Evolutionary conservation across 148 eudicot species (phyloP), one percentile per base, ranked within the genome.

Genomic region (Arctostaphylos glauca): DNA sequence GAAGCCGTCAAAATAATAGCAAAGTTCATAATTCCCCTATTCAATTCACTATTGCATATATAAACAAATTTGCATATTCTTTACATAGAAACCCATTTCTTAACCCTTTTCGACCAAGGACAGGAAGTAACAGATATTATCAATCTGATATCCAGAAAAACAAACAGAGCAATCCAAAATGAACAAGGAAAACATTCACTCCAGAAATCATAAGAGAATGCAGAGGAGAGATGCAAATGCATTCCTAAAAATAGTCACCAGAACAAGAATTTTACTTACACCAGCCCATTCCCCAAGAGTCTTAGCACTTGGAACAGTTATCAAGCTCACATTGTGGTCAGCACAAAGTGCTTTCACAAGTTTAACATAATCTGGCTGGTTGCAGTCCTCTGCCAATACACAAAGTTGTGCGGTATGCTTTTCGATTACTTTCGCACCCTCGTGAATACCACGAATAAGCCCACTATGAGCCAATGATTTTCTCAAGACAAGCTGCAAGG

Each of bases 281-380:
- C 88, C 90, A 77, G 84, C 81, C 90, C 88, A 83, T 81, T 88
- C 90, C 60, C 90, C 87, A 43, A 88, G 88, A 74, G 85, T 86
- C 77, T 88, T 88, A 19, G 90, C 85, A 73, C 84, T 84, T 9
- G 87, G 84, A 44, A 88, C 87, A 15, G 85, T 64, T 16, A 88
- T 82, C 82, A 86, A 84, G 87, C 80, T 84, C 6, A 88, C 88
- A 72, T 88, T 88, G 75, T 88, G 87, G 38, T 31, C 38, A 31
- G 38, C 38, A 31, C 38, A 31, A 1, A 31, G 38, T 31, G 38
- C 38, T 31, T 15, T 88, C 88, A 86, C 88, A 25, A 88, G 73
- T 67, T 88, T 88, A 19, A 85, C 82, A 55, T 88, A 86, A 82
- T 88, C 88, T 15, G 87, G 85, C 81, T 86, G 88, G 84, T 88